These are phyloP conservation scores for Flaveria linearis DNA, from an alignment of 129 eudicot genomes.

Conservation along the genomic window DNA sequence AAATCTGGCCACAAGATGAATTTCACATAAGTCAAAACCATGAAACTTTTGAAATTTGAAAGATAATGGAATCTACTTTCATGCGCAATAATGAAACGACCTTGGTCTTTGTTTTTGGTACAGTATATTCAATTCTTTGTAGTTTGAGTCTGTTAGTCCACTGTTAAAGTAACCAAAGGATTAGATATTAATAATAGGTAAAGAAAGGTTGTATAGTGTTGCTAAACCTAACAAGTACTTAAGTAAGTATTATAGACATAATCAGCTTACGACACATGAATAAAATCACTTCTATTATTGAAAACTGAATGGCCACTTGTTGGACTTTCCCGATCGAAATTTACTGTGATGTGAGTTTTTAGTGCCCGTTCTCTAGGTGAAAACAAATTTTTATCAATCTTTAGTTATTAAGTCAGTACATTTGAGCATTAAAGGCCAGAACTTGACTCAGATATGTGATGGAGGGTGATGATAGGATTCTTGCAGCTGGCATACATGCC, in stretches of 20 bases:
- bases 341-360: not conserved
- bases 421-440: not conserved
- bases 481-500: too few species aligned
- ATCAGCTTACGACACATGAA: not conserved
- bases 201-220: constrained; percentile 1
- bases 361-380: not conserved
- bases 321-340: not conserved
- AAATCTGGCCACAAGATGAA: constrained; percentile 46
- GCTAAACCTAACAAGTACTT: not conserved
- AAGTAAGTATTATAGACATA: not conserved
- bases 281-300: not conserved
- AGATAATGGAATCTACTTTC: not conserved
- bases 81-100: constrained; percentile 33
- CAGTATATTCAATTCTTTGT: constrained; percentile 74
- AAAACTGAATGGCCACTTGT: not conserved
- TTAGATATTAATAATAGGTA: not conserved
- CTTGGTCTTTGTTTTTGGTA: constrained; percentile 77
- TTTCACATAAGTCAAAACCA: constrained; percentile 4
- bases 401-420: constrained; percentile 1
- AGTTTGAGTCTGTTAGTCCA: constrained; percentile 83
- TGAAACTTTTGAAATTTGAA: constrained; percentile 8
- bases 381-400: not conserved
- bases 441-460: not conserved
- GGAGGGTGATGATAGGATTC: too few species aligned
- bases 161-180: constrained; percentile 38